A percentile compares a stretch with the other conserved stretches of the same genome.
phyloP scores from a whole-genome alignment of 2,329 filamentous ascomycete species.

The Waltergamsia citrina region DNA sequence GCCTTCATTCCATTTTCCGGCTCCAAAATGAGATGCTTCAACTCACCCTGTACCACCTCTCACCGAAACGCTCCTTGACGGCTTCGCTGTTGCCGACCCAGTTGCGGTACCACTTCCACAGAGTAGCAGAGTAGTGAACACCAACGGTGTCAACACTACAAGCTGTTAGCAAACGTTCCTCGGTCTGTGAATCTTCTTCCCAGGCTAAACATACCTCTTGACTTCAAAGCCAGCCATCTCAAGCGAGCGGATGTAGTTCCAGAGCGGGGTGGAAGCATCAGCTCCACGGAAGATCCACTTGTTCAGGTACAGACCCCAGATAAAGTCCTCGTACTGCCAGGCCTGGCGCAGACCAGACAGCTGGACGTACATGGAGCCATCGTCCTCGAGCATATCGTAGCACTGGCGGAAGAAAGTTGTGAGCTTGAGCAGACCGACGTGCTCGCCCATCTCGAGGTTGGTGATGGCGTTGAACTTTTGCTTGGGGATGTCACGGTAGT shows the following conservation, averaged over 20 bases:
- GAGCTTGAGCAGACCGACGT: slow-evolving; percentile 91
- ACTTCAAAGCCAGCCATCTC: slow-evolving; percentile 67
- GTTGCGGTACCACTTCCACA: slow-evolving; percentile 98
- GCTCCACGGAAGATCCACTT: slow-evolving; percentile 98
- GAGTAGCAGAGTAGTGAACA: slow-evolving; percentile 91
- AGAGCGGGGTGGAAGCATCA: slow-evolving; percentile 88
- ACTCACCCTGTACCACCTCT: slow-evolving; percentile 86
- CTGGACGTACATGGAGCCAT: slow-evolving; percentile 93
- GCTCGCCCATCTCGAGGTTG: slow-evolving; percentile 97
- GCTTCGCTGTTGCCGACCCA: slow-evolving; percentile 93
- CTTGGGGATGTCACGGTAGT: slow-evolving; percentile 88
- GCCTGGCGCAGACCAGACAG: slow-evolving; percentile 86
- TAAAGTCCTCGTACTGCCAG: slow-evolving; percentile 97
- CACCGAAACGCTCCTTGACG: slow-evolving; percentile 89
- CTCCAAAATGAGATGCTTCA: neutral
- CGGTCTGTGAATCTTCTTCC: neutral
- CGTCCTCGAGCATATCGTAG: slow-evolving; percentile 91
- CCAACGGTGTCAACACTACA: slow-evolving; percentile 92
- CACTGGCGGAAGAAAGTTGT: slow-evolving; percentile 74
- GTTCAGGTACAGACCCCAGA: slow-evolving; percentile 99
- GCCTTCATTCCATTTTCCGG: neutral
- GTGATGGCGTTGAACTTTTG: slow-evolving; percentile 81
- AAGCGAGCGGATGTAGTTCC: slow-evolving; percentile 74
- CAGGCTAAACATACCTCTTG: slow-evolving; percentile 40
- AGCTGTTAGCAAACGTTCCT: slow-evolving; percentile 16